These are phyloP conservation scores for Pinus taeda DNA, from an alignment of 75 land plant genomes.

Conservation along the genomic window DNA sequence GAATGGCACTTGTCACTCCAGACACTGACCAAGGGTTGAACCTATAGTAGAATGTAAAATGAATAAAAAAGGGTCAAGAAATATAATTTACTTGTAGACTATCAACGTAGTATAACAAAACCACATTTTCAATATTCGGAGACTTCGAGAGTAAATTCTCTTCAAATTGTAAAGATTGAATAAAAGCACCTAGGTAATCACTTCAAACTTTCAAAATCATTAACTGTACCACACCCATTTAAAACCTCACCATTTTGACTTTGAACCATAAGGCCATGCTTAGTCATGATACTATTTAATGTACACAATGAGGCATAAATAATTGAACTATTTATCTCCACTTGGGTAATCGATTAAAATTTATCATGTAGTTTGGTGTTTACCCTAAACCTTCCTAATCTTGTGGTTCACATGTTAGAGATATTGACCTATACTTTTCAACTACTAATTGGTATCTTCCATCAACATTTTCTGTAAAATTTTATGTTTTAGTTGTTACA, in stretches of 20 bases:
- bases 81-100: neutral
- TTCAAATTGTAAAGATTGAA: neutral
- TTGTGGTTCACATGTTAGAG: no score
- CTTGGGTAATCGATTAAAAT: neutral
- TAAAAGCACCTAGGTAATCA: neutral
- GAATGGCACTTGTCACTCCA: conserved; percentile 98
- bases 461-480: neutral
- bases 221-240: neutral
- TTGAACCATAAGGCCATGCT: neutral
- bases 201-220: neutral
- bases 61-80: conserved; percentile 2
- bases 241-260: neutral
- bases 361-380: neutral
- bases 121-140: neutral
- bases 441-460: neutral
- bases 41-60: conserved; percentile 24
- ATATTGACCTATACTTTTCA: neutral
- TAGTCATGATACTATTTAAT: neutral
- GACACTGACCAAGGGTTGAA: conserved; percentile 97
- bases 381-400: neutral
- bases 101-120: neutral
- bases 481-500: neutral
- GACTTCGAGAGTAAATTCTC: neutral
- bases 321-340: no score
- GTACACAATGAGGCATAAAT: neutral